phyloP scores from a whole-genome alignment of 2,329 filamentous ascomycete genomes.

The Pestalotiopsis sp. region DNA sequence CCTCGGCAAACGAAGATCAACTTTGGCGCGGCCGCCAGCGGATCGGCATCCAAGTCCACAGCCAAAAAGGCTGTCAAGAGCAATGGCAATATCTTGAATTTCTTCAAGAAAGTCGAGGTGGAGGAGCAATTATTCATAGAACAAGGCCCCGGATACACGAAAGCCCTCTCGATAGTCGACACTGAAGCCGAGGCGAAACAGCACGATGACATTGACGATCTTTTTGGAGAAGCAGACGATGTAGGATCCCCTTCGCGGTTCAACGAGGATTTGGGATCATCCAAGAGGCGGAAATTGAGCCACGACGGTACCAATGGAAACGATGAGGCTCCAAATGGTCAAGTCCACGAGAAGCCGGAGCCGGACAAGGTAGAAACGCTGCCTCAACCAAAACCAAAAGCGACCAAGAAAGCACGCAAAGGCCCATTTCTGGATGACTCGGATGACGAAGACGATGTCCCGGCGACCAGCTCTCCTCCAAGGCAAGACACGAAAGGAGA shows the following conservation, averaged over 20 bases:
- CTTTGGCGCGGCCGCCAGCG: constrained; percentile 24
- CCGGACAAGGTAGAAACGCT: constrained; percentile 15
- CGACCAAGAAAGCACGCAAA: constrained; percentile 32
- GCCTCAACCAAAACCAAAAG: constrained; percentile 26
- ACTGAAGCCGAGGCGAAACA: constrained; percentile 26
- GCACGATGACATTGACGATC: constrained; percentile 32
- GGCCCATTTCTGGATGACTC: constrained; percentile 76
- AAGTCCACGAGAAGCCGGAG: background rate
- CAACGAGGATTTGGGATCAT: constrained; percentile 38
- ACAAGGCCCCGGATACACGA: background rate
- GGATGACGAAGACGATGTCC: constrained; percentile 50
- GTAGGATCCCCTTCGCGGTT: constrained; percentile 33
- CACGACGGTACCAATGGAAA: constrained; percentile 19
- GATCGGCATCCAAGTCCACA: constrained; percentile 21
- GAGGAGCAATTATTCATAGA: constrained; percentile 62
- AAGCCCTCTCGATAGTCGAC: background rate
- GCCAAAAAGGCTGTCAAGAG: constrained; percentile 39
- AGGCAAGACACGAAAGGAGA: constrained; percentile 11
- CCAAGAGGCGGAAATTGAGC: constrained; percentile 47
- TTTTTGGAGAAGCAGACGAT: constrained; percentile 35
- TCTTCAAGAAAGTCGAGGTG: constrained; percentile 72
- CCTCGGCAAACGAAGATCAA: constrained; percentile 30
- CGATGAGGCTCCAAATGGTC: constrained; percentile 9
- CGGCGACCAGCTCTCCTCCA: constrained; percentile 17
- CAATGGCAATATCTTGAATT: constrained; percentile 72